These are phyloP conservation scores for Escallonia rubra DNA, from an alignment of 129 eudicot genomes.

Conservation along the genomic window DNA sequence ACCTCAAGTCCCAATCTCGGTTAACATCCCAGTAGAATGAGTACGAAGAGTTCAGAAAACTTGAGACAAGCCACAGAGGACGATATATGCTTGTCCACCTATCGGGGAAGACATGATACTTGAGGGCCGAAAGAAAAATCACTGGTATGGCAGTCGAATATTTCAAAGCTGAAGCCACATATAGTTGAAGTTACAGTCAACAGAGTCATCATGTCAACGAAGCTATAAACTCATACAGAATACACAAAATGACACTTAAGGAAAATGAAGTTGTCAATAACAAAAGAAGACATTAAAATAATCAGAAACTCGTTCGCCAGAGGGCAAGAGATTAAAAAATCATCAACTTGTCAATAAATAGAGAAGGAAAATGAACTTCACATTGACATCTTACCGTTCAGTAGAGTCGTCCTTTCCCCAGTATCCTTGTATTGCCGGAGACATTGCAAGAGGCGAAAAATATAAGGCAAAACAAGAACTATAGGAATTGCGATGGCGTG, in stretches of 20 bases:
- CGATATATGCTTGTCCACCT: slow-evolving; percentile 74
- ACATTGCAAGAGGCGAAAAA: slow-evolving; percentile 93
- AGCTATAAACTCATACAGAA: neutral
- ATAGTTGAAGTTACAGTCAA: slow-evolving; percentile 6
- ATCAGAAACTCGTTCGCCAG: neutral
- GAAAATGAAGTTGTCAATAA: neutral
- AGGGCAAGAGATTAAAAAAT: no score
- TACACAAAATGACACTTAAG: neutral
- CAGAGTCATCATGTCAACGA: slow-evolving; percentile 3
- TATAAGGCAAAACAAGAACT: slow-evolving; percentile 84
- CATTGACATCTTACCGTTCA: slow-evolving; percentile 54
- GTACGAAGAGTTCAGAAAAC: slow-evolving; percentile 71
- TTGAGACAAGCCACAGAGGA: slow-evolving; percentile 82
- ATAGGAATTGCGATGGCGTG: slow-evolving; percentile 89
- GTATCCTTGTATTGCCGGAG: slow-evolving; percentile 94
- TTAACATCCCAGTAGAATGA: slow-evolving; percentile 95
- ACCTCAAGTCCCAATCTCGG: slow-evolving; percentile 98
- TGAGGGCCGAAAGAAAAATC: slow-evolving; percentile 92
- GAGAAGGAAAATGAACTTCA: no score
- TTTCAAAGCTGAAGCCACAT: slow-evolving; percentile 76
- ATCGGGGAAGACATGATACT: slow-evolving; percentile 81
- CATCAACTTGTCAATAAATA: no score
- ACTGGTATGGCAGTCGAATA: slow-evolving; percentile 94
- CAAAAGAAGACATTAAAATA: neutral
- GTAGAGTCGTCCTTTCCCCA: slow-evolving; percentile 67